phyloP scores from a whole-genome alignment of 2,329 filamentous ascomycete species.

The Tolypocladium tundrense region DNA sequence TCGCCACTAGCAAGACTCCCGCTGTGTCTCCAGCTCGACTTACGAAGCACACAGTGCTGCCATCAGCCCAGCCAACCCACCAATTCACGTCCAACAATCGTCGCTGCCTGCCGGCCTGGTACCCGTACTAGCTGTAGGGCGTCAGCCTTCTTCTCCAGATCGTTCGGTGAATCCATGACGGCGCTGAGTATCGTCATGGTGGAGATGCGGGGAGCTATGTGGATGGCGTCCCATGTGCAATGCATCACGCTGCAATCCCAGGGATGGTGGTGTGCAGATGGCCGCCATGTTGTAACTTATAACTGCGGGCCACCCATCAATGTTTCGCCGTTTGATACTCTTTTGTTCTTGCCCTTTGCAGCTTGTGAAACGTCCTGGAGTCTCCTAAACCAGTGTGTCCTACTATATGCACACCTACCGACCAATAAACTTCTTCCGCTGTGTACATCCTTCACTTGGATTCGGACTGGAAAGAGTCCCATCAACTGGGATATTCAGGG shows the following conservation, averaged over 20 bases:
- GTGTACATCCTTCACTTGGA: not conserved
- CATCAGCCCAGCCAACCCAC: not conserved
- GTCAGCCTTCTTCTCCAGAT: not conserved
- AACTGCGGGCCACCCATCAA: not conserved
- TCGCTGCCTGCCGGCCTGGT: not conserved
- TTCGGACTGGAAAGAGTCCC: not conserved
- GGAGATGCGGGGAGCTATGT: not conserved
- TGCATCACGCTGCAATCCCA: not conserved
- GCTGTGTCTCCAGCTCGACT: not conserved
- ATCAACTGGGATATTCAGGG: not conserved
- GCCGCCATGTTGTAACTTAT: not conserved
- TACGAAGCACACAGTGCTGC: not conserved
- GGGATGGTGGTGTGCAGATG: not conserved
- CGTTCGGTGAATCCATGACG: not conserved
- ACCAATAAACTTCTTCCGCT: not conserved
- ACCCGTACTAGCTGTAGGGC: not conserved
- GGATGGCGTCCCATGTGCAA: not conserved
- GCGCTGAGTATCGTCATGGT: not conserved
- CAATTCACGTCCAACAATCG: not conserved
- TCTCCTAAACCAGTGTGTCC: not conserved
- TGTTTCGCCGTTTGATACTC: not conserved
- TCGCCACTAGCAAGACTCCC: not conserved
- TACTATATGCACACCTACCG: not conserved
- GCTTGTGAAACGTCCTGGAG: not conserved
- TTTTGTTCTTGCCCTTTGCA: not conserved